Evolutionary conservation across 306 rosid species (phyloP), one percentile per base, ranked within the genome.

Genomic region (Cicer yamashitae): DNA sequence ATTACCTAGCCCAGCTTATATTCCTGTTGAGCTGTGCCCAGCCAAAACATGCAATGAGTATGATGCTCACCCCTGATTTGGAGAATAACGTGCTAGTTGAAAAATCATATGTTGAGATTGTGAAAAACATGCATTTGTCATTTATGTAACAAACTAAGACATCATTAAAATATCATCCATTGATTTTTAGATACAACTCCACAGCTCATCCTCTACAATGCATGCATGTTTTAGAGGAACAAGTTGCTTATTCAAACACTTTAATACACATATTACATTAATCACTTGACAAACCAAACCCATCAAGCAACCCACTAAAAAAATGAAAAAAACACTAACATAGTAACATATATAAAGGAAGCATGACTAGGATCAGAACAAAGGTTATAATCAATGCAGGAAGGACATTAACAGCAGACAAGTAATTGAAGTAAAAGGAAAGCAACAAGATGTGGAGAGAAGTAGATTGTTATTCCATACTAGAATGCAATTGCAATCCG

Each of bases 401-500:
- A 91, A 81, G 84, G 11, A 67, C 37, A 78, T 8, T 18, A 65
- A 86, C 53, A 74, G 87, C 54, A 11, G 60, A 47, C 54, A 45
- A 22, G 64, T 52, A 80, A 75, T 67, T 30, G 77, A 70, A 70
- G 84, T 11, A 22, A 56, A 22, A 22, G 30, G 30, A 22, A 22
- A 22, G 30, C 30, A 22, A 22, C 1, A 43, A 2, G 13, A 34
- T 91, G 92, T 88, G 17, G 89, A 89, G 87, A 76, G 89, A 82
- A 91, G 88, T 89, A 91, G 91, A 59, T 81, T 54, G 54, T 7
- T 82, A 93, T 81, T 83, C 97, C 84, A 93, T 89, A 76, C 77
- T 93, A 91, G 96, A 88, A 89, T 88, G 93, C 80, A 91, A 22
- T 22, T 22, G 84, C 85, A 22, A 22, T 22, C 93, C 96, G 82